Base-by-base conservation (phyloP, 768 basidiomycete species). In the Boletus huronensis region DNA sequence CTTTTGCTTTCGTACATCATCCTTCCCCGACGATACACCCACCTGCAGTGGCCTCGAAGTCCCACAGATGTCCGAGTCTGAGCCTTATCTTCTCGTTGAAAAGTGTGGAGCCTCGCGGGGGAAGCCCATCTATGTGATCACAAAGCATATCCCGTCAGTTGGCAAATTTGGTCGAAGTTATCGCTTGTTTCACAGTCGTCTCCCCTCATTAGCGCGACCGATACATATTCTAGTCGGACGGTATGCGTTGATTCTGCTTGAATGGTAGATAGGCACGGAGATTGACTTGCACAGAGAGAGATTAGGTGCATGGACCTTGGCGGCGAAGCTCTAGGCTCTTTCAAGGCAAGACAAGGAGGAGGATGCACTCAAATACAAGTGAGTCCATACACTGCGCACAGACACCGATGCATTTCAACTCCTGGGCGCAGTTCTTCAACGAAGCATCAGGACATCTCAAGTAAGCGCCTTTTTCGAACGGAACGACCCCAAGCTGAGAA, bases 251-350 rank as follows among this genome's bases (percentile, higher is more conserved):
- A 32, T 32, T 52, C 19, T 25, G 31, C 17, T 46, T 39, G 35
- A 46, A 31, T 46, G 35, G 34, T 32, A 49, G 28, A 21, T 40
- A 36, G 50, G 23, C 48, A 54, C 19, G 29, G 31, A 32, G 38
- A 43, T 54, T 63, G 51, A 65, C 55, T 51, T 35, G 54, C 26
- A 46, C 59, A 74, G 73, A 69, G 74, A 59, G 75, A 76, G 60
- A 76, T 75, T 43, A 67, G 75, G 49, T 75, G 74, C 50, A 75
- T 76, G 76, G 74, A 75, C 61, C 60, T 75, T 36, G 75, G 72
- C 14, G 65, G 50, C n/a, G 73, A 74, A 44, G 74, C 73, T 11
- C 63, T 75, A 1, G 74, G 74, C 51, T 61, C 74, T 42, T 75
- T 74, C 68, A 75, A 75, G 53, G 72, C 72, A 51, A 67, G 58